Evolutionary conservation across 2,329 filamentous ascomycete species (phyloP), one percentile per base, ranked within the genome.

Genomic region (Aureobasidium sp.): DNA sequence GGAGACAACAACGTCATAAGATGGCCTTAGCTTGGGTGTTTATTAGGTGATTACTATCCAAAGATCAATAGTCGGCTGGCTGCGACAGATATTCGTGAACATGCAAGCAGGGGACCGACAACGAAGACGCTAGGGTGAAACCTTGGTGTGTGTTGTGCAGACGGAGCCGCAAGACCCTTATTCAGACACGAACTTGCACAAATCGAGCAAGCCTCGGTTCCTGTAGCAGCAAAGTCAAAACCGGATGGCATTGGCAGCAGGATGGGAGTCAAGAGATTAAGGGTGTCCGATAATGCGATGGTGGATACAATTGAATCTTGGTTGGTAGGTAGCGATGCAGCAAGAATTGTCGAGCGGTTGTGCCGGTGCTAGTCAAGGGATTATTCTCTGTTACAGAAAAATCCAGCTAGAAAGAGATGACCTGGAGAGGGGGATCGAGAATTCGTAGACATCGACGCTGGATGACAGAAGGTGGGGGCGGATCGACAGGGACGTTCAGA

Each of bases 381-480:
- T 57, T 46, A 35, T 57, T 57, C 40, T 37, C 21, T 46, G 53
- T 46, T 45, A 42, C 53, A 57, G 27, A 27, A 37, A 57, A 57
- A 42, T 10, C 19, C 53, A 21, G 55, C 55, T 58, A 49, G 35
- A 29, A 57, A 49, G 55, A 58, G 55, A 58, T 58, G 55, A 58
- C 31, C n/a, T 58, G 25, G 25, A 8, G 21, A 23, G 25, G 33
- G 42, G 25, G 55, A 58, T 58, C 55, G 55, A 58, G 23, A 47
- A 40, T 49, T 29, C 5, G 43, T 4, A 29, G 55, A 31, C 55
- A 58, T 58, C 55, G 55, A 38, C 55, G 55, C 33, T 40, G 42
- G n/a, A 38, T 49, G 55, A 47, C 43, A 58, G 55, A 45, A 49
- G 21, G 37, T 31, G 54, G 54, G 54, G 54, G n/a, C 29, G 40